Conservation (phyloP, 192 early-diverging fungal species). For the Linnemannia elongata region DNA sequence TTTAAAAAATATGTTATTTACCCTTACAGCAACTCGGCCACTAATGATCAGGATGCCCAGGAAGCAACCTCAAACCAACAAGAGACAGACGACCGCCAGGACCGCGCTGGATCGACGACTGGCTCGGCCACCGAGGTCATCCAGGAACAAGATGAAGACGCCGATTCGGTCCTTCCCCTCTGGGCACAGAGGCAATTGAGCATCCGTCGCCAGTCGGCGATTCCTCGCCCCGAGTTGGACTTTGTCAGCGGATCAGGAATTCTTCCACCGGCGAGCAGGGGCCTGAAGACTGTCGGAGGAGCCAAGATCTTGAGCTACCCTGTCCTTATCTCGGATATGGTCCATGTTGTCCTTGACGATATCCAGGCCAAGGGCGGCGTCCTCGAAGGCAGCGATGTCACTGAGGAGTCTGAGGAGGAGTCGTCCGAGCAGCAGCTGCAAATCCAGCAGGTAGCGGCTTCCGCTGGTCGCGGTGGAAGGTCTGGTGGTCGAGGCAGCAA, state of each 20-base stretch:
- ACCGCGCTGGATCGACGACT: neutral
- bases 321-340: slow-evolving; percentile 44
- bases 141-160: neutral
- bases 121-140: neutral
- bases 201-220: slow-evolving; percentile 48
- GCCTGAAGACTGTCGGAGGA: slow-evolving; percentile 33
- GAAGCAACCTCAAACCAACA: neutral
- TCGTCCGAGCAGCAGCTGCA: neutral
- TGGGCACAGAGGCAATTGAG: slow-evolving; percentile 42
- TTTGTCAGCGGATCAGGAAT: slow-evolving; percentile 50
- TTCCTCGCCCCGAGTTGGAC: slow-evolving; percentile 46
- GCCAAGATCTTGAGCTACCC: slow-evolving; percentile 49
- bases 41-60: neutral
- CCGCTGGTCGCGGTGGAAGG: slow-evolving; percentile 3
- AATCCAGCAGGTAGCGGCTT: neutral
- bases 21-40: neutral
- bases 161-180: slow-evolving; percentile 20
- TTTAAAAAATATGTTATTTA: too few relatives aligned
- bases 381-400: slow-evolving; percentile 21
- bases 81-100: neutral
- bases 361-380: slow-evolving; percentile 28
- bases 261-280: slow-evolving; percentile 34
- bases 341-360: slow-evolving; percentile 34
- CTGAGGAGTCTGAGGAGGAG: slow-evolving; percentile 23
- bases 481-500: neutral